Evolutionary conservation across 1,284 basidiomycete species (phyloP), one percentile per base, ranked within the genome.

Genomic region (Puccinia polysora): DNA sequence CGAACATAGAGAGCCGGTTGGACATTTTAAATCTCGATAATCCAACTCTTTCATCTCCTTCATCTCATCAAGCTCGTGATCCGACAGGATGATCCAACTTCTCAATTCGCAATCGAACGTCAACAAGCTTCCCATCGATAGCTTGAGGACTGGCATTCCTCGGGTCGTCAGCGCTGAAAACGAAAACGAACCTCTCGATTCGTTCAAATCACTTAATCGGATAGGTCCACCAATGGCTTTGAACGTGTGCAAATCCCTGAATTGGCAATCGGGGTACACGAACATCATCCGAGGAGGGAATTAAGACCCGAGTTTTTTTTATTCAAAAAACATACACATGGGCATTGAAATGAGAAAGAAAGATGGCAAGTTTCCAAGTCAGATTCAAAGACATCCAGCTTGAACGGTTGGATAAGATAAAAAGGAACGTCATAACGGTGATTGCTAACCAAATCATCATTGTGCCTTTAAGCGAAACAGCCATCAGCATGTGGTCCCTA

Each of bases 131-230:
- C 90, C 89, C 28, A 85, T 86, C 0, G 89, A 89, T 52, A 89
- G 85, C 55, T 87, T 84, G 65, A 96, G 80, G 58, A 94, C 81
- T 0, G 90, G 88, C 0, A 84, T 82, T 4, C 92, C 91, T 76
- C 91, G 91, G 0, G 87, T 84, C 32, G 89, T 86, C 30, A 93
- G 83, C 10, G 83, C 80, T 7, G 86, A 86, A 1, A 86, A 84
- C 7, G 84, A 81, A 74, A 88, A 82, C 28, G 82, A 83, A 63
- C 82, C 81, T 73, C 87, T 86, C 0, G 82, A 78, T 14, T 81
- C 80, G 36, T 91, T 81, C 23, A 92, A 81, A 4, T 87, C 82
- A 0, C 82, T 78, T 28, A 92, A 80, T 28, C 86, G 86, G 6
- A 84, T 81, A 0, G 90, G 85, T 0, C 86, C 80, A 78, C 90